Conservation (phyloP, 2,329 filamentous ascomycete genomes). For the Alternaria gansuensis region DNA sequence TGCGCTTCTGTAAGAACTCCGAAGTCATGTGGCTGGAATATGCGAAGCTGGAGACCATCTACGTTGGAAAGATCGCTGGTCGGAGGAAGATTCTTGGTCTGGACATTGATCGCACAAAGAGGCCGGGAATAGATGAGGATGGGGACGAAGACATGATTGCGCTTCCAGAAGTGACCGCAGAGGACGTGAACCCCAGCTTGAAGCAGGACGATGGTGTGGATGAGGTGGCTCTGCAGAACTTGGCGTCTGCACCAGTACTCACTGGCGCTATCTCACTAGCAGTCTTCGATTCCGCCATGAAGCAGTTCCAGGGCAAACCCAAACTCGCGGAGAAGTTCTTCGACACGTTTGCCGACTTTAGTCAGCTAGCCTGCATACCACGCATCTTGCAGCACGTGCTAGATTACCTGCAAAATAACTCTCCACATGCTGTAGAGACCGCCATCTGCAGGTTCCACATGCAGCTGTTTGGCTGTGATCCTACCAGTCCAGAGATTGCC, state of each 20-base stretch:
- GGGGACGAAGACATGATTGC: conserved; percentile 62
- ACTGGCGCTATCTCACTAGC: conserved; percentile 93
- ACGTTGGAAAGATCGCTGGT: conserved; percentile 80
- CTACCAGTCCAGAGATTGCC: conserved; percentile 75
- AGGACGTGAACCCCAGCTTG: conserved; percentile 67
- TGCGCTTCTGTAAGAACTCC: conserved; percentile 84
- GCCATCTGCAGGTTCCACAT: conserved; percentile 76
- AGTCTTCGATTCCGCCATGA: conserved; percentile 86
- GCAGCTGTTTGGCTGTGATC: conserved; percentile 71
- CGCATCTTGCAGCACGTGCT: conserved; percentile 79
- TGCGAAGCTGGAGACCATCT: conserved; percentile 89
- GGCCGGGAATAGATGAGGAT: conserved; percentile 57
- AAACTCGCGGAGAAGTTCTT: conserved; percentile 80
- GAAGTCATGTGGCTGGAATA: conserved; percentile 87
- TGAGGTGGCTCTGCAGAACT: conserved; percentile 68
- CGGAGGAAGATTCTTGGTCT: conserved; percentile 74
- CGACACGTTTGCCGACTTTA: conserved; percentile 76
- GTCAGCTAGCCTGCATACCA: conserved; percentile 68
- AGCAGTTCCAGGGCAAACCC: conserved; percentile 74
- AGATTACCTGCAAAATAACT: conserved; percentile 66
- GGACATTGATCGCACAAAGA: conserved; percentile 58
- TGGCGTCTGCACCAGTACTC: conserved; percentile 78
- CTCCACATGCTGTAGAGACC: conserved; percentile 65
- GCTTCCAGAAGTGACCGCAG: conserved; percentile 67
- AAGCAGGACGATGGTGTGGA: conserved; percentile 60